Percentiles rank a stretch among this genome's conserved stretches.
These are phyloP conservation scores for Russula sp. DNA, from an alignment of 768 basidiomycete species.

Conservation along the genomic window DNA sequence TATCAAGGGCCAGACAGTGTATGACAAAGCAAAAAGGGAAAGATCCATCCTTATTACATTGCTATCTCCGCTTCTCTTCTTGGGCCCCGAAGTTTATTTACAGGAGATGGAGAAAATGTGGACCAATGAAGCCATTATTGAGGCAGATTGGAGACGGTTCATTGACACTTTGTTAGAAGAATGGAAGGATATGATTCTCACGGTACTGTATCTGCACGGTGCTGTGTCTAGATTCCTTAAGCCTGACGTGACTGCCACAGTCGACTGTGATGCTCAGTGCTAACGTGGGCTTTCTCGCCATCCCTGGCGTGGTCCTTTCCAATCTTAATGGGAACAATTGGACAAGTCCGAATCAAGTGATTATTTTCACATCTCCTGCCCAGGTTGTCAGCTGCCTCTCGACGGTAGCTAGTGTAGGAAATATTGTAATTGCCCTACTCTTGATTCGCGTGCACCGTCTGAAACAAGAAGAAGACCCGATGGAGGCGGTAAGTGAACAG, in stretches of 20 bases:
- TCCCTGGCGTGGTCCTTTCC: too few species aligned
- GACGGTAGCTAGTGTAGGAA: too few species aligned
- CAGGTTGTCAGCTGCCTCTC: too few species aligned
- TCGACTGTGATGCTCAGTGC: too few species aligned
- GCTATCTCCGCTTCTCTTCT: conserved; percentile 15
- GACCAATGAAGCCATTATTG: conserved; percentile 9
- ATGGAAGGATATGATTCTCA: conserved; percentile 13
- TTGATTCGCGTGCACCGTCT: background rate
- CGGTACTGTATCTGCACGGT: background rate
- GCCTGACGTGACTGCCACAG: background rate
- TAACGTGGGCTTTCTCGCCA: too few species aligned
- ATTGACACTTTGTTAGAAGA: conserved; percentile 7
- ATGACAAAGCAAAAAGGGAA: background rate
- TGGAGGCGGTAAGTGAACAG: conserved; percentile 8
- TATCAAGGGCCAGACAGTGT: conserved; percentile 4
- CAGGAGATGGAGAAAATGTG: conserved; percentile 16
- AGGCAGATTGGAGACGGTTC: conserved; percentile 8
- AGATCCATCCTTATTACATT: conserved; percentile 13
- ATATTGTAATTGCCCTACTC: too few species aligned
- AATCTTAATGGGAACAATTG: background rate
- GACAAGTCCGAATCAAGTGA: background rate
- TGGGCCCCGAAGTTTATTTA: conserved; percentile 18
- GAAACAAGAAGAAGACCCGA: conserved; percentile 1
- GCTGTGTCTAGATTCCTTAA: too few species aligned
- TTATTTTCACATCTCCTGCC: background rate